Base-by-base conservation (phyloP, 2,329 filamentous ascomycete genomes). In the Penicillium sp. region DNA sequence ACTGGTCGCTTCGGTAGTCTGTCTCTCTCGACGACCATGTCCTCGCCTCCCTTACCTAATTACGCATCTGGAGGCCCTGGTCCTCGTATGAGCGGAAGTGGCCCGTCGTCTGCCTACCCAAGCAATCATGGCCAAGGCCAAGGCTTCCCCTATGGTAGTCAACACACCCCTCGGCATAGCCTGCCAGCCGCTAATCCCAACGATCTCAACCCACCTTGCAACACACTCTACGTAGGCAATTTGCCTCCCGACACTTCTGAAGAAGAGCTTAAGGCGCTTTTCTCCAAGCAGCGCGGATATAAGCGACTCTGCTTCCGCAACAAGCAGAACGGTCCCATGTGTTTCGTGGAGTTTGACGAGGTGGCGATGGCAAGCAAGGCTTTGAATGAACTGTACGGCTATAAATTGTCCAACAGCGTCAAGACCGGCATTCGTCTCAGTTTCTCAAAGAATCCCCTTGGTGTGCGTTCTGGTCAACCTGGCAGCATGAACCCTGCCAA, bases 181-280 rank as follows among this genome's bases (percentile, higher is more conserved):
- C 90, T 91, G 60, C 93, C 93, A 14, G 89, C 93, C 0, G 90
- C 91, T 59, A 98, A 98, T 65, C 93, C 93, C 0, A 93, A 93
- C 13, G 93, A 99, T 70, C 90, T 97, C 75, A 97, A 98, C 67
- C 93, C 93, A 1, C 95, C 95, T 0, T 98, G 95, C 82, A 98
- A 99, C 71, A 99, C 95, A 0, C 82, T 99, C 7, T 98, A 99
- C 69, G 93, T 99, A 21, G 93, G 95, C n/a, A 98, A 99, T 68
- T 80, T 99, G 44, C 95, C 93, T 0, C 86, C 93, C 55, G 90
- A 96, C 70, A 96, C 93, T 0, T 93, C 90, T 0, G 95, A 99
- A 70, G 93, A 98, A 70, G 95, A 98, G 73, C 84, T 99, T 55
- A 98, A 98, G 76, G 86, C 89, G 22, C 84, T 97, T 70, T 99